These are phyloP conservation scores for Primulina huaijiensis DNA, from an alignment of 257 asterid genomes.

Conservation along the genomic window DNA sequence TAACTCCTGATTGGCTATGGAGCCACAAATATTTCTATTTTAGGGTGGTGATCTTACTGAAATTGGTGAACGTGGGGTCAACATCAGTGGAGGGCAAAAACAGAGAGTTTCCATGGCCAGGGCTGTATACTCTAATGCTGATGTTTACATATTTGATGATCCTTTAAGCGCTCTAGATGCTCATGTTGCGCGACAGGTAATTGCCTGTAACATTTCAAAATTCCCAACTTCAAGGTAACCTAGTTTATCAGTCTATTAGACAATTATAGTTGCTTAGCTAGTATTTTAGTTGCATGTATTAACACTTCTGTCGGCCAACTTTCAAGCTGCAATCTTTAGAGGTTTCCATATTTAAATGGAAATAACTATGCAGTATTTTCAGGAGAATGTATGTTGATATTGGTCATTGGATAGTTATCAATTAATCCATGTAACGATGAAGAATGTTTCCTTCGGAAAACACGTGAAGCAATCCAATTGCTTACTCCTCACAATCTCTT, in stretches of 20 bases:
- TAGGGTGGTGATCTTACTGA: slow-evolving; percentile 99
- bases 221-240: slow-evolving; percentile 1
- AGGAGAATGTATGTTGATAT: slow-evolving; percentile 3
- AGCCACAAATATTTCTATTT: slow-evolving; percentile 18
- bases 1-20: slow-evolving; percentile 13
- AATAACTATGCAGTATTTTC: not conserved
- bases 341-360: slow-evolving; percentile 14
- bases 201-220: slow-evolving; percentile 13
- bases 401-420: not conserved
- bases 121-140: slow-evolving; percentile 91
- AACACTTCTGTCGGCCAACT: not conserved
- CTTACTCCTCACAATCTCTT: not conserved
- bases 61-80: slow-evolving; percentile 99
- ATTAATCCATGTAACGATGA: slow-evolving; percentile 2
- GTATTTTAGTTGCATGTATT: no score
- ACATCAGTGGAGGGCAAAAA: slow-evolving; percentile 99
- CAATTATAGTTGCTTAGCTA: not conserved
- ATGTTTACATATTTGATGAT: slow-evolving; percentile 88
- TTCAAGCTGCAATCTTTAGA: slow-evolving; percentile 14
- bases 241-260: slow-evolving; percentile 6
- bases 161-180: slow-evolving; percentile 99
- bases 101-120: slow-evolving; percentile 99
- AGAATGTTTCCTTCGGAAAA: not conserved
- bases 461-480: slow-evolving; percentile 4
- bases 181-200: slow-evolving; percentile 96